Evolutionary conservation across 495 filamentous ascomycete species (phyloP).

Genomic region (Lichenothelia convexa): DNA sequence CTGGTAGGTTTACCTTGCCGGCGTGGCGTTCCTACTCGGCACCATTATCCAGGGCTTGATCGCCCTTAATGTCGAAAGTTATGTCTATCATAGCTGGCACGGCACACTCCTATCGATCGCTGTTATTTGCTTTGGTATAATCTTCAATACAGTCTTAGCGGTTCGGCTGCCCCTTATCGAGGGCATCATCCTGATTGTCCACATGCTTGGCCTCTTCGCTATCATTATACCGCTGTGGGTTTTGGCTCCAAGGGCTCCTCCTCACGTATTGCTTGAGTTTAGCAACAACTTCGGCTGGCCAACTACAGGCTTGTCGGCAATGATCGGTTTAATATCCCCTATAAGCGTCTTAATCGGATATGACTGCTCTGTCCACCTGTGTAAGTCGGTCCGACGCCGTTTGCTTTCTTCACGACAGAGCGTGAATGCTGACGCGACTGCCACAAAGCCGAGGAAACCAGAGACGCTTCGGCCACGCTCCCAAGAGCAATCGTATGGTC

Average conservation of each 20-base stretch:
- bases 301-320: slow-evolving; percentile 8
- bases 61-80: too few relatives aligned
- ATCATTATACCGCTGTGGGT: slow-evolving; percentile 26
- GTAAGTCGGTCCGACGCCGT: too few relatives aligned
- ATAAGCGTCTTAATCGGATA: too few relatives aligned
- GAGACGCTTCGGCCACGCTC: slow-evolving; percentile 2
- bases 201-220: slow-evolving; percentile 22
- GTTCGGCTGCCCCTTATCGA: slow-evolving; percentile 27
- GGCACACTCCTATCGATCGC: slow-evolving; percentile 29
- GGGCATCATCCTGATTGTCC: slow-evolving; percentile 25
- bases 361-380: too few relatives aligned
- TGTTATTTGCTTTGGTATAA: slow-evolving; percentile 21
- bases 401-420: too few relatives aligned
- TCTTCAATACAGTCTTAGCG: slow-evolving; percentile 27
- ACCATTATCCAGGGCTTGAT: too few relatives aligned
- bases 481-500: slow-evolving; percentile 7
- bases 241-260: slow-evolving; percentile 24
- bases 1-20: too few relatives aligned
- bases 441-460: slow-evolving; percentile 7
- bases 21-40: too few relatives aligned
- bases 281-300: slow-evolving; percentile 5
- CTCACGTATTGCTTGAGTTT: slow-evolving; percentile 10
- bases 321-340: slow-evolving; percentile 20
- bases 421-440: background rate
- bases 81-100: too few relatives aligned